These are phyloP conservation scores for Cystobasidiaceae sp. DNA, from an alignment of 1,284 basidiomycete species.

Conservation along the genomic window DNA sequence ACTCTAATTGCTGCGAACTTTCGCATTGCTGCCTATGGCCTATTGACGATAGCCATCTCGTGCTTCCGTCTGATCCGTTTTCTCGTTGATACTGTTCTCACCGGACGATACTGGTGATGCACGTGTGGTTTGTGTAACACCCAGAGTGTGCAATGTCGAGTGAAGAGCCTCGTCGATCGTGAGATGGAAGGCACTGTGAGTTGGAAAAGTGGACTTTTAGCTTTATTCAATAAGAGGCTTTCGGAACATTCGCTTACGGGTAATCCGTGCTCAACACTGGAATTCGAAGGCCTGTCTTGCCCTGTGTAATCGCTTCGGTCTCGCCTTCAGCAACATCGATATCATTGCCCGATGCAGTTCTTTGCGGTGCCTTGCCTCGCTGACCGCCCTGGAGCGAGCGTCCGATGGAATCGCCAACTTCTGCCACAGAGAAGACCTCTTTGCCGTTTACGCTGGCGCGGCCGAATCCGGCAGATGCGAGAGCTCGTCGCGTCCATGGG, in stretches of 20 bases:
- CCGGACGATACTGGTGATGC: neutral
- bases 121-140: too few species aligned
- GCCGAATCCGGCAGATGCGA: conserved; percentile 31
- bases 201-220: neutral
- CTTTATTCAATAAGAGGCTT: neutral
- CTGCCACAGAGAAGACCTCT: conserved; percentile 26
- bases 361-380: neutral
- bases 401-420: conserved; percentile 14
- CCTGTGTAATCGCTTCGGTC: neutral
- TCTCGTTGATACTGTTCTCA: conserved; percentile 2
- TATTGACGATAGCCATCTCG: too few species aligned
- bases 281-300: neutral
- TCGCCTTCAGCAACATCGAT: conserved; percentile 18
- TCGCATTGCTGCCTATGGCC: too few species aligned
- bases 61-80: too few species aligned
- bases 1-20: too few species aligned
- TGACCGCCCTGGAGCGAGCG: neutral
- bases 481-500: conserved; percentile 71
- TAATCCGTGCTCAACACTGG: conserved; percentile 25
- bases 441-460: conserved; percentile 6
- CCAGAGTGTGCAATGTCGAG: neutral
- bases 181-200: conserved; percentile 22
- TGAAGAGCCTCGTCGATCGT: conserved; percentile 25
- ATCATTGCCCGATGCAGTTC: neutral
- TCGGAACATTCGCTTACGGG: neutral